A percentile compares a stretch with the other conserved stretches of the same genome.
Evolutionary conservation across 345 rosid genomes (phyloP).

Genomic region (Psidium friedrichsthalianum): DNA sequence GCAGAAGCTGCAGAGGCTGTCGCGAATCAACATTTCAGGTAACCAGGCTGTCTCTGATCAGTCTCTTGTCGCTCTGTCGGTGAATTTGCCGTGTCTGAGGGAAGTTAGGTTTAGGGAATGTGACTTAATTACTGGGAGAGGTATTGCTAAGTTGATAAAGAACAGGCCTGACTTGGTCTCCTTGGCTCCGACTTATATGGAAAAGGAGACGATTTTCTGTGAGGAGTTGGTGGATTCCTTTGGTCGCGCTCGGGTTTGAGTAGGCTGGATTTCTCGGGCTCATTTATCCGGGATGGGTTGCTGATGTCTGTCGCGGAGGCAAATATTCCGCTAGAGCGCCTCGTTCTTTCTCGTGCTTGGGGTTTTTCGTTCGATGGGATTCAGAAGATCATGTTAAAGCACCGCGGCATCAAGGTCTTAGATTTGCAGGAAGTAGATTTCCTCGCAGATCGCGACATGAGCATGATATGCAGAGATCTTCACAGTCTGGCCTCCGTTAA

Average conservation of each 20-base stretch:
- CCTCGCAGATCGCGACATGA: background rate
- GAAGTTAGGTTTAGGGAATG: slow-evolving; percentile 40
- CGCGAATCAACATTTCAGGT: slow-evolving; percentile 51
- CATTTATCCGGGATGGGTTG: slow-evolving; percentile 44
- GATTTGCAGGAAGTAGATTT: background rate
- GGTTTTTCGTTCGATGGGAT: slow-evolving; percentile 29
- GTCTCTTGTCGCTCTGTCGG: slow-evolving; percentile 27
- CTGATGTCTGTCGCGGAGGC: slow-evolving; percentile 38
- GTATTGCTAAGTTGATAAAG: slow-evolving; percentile 25
- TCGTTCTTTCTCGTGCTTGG: slow-evolving; percentile 31
- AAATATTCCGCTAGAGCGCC: slow-evolving; percentile 35
- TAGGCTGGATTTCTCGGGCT: slow-evolving; percentile 43
- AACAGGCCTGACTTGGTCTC: slow-evolving; percentile 18
- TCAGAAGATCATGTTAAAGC: accelerated
- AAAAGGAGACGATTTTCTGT: slow-evolving; percentile 18
- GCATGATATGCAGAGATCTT: background rate
- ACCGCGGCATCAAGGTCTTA: background rate
- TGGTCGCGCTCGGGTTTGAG: slow-evolving; percentile 18
- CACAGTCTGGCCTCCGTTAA: background rate
- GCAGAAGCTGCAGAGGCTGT: slow-evolving; percentile 25
- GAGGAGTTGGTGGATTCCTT: slow-evolving; percentile 20
- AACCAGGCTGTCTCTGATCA: slow-evolving; percentile 43
- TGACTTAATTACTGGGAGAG: slow-evolving; percentile 33
- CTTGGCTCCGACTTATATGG: slow-evolving; percentile 17
- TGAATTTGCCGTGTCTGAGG: slow-evolving; percentile 24